These are phyloP conservation scores for Alternaria metachromatica DNA, from an alignment of 2,329 filamentous ascomycete species.

Conservation along the genomic window DNA sequence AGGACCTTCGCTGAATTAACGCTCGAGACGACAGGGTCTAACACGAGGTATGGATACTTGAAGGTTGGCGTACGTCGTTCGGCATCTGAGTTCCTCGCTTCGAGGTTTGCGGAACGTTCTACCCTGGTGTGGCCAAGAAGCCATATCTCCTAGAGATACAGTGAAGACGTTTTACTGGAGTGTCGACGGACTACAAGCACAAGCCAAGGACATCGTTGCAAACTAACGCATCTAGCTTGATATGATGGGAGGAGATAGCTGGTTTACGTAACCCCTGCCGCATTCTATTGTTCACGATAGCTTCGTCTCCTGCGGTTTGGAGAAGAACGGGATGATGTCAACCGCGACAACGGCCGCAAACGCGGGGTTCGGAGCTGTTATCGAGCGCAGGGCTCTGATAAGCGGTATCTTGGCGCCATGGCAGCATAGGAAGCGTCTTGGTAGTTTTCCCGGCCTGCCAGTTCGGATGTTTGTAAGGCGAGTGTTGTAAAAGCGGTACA, in stretches of 20 bases:
- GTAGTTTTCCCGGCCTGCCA: background rate
- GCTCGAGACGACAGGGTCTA: background rate
- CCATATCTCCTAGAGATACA: background rate
- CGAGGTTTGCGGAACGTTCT: background rate
- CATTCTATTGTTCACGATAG: background rate
- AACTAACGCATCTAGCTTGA: background rate
- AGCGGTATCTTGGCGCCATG: slow-evolving; percentile 19
- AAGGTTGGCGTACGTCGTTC: slow-evolving; percentile 11
- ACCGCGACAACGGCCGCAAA: background rate
- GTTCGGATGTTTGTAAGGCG: background rate
- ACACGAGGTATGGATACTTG: background rate
- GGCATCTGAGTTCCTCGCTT: background rate
- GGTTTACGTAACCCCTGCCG: background rate
- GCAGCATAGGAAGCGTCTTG: slow-evolving; percentile 11
- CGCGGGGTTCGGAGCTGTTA: slow-evolving; percentile 10
- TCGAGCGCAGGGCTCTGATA: slow-evolving; percentile 3
- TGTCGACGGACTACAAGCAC: background rate
- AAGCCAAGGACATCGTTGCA: background rate
- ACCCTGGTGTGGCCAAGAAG: background rate
- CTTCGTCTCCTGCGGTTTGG: background rate
- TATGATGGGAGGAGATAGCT: background rate
- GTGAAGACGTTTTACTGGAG: background rate
- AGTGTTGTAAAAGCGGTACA: background rate
- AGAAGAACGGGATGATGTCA: slow-evolving; percentile 5
- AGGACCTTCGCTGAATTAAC: background rate